Conservation (phyloP, 306 rosid species). For the Ammopiptanthus mongolicus region DNA sequence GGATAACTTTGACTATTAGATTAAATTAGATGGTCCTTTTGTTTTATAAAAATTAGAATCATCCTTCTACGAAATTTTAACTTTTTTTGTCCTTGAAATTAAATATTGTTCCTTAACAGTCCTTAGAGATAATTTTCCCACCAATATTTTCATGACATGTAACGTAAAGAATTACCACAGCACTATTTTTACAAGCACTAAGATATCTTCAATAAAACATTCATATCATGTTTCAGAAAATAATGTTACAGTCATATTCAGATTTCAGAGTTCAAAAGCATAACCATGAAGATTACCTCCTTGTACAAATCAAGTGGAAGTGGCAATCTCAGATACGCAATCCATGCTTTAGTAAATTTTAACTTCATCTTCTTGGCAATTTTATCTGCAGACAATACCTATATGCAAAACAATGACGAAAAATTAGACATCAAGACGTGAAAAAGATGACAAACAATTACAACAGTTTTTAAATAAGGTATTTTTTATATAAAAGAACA, state of each 20-base stretch:
- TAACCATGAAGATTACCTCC: slow-evolving; percentile 54
- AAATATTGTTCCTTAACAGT: no score
- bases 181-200: not conserved
- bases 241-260: not conserved
- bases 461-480: not conserved
- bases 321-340: slow-evolving; percentile 66
- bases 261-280: slow-evolving; percentile 14
- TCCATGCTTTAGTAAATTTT: slow-evolving; percentile 91
- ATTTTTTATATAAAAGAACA: not conserved
- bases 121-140: no score
- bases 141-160: not conserved
- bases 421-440: not conserved
- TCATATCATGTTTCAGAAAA: not conserved
- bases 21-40: no score
- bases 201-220: not conserved
- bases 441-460: not conserved
- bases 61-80: no score
- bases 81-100: no score
- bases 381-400: slow-evolving; percentile 55
- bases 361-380: slow-evolving; percentile 67
- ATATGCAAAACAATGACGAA: slow-evolving; percentile 25
- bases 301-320: slow-evolving; percentile 92
- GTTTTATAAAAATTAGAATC: no score
- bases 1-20: no score
- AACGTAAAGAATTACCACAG: not conserved